Evolutionary conservation across 2,329 filamentous ascomycete genomes (phyloP).

Genomic region (Cadophora luteo-olivacea): DNA sequence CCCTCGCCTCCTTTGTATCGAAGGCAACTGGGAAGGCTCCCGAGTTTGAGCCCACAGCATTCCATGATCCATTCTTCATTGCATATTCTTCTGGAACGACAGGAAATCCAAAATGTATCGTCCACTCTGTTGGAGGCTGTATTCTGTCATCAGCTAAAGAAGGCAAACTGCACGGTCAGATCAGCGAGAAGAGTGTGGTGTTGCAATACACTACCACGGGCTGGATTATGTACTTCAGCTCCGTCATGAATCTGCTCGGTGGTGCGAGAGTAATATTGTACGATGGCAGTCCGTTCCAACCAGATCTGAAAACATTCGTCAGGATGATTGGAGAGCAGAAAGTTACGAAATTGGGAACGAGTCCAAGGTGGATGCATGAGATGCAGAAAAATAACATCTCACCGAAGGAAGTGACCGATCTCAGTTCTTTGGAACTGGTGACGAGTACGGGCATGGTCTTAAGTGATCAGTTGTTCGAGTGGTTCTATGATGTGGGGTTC

Average conservation of each 20-base stretch:
- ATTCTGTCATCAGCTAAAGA: constrained; percentile 69
- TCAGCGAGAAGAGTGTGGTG: constrained; percentile 50
- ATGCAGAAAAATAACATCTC: constrained; percentile 67
- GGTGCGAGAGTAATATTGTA: constrained; percentile 74
- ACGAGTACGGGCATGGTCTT: constrained; percentile 84
- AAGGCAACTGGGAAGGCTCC: constrained; percentile 33
- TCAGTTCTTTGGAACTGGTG: constrained; percentile 66
- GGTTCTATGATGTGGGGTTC: constrained; percentile 75
- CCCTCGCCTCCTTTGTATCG: constrained; percentile 51
- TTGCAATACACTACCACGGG: constrained; percentile 72
- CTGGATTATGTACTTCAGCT: constrained; percentile 87
- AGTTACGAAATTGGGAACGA: constrained; percentile 77
- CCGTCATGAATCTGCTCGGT: constrained; percentile 62
- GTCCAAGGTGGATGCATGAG: constrained; percentile 79
- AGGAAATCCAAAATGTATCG: constrained; percentile 84
- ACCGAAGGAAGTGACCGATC: constrained; percentile 63
- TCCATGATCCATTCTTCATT: constrained; percentile 75
- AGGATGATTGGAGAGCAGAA: constrained; percentile 65
- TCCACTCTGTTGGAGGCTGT: constrained; percentile 74
- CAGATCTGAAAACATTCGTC: constrained; percentile 68
- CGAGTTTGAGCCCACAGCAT: constrained; percentile 39
- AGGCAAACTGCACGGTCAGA: constrained; percentile 56
- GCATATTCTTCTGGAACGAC: constrained; percentile 84
- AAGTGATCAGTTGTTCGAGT: constrained; percentile 77
- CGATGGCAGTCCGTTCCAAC: constrained; percentile 81